phyloP scores from a whole-genome alignment of 768 basidiomycete species.

The Kondoa malvinella region DNA sequence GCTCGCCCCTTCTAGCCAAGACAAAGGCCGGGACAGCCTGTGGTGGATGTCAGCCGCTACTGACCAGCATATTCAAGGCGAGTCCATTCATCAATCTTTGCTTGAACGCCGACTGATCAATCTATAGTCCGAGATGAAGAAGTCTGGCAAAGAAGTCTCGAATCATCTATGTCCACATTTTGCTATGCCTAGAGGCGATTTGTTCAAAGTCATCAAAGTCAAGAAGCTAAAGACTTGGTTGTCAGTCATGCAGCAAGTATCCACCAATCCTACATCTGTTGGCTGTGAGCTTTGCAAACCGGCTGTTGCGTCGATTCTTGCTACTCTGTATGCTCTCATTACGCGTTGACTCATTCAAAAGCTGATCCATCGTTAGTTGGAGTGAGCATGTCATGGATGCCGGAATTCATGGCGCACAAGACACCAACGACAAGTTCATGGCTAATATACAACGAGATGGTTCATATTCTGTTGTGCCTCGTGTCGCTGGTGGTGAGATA shows the following conservation, averaged over 20 bases:
- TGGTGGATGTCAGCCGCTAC: slow-evolving; percentile 53
- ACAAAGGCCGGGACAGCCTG: slow-evolving; percentile 59
- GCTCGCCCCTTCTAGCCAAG: no score
- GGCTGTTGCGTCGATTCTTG: slow-evolving; percentile 40
- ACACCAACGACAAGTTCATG: slow-evolving; percentile 45
- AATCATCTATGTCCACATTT: slow-evolving; percentile 54
- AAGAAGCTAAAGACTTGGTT: slow-evolving; percentile 45
- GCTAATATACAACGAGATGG: slow-evolving; percentile 31
- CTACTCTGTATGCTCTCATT: slow-evolving; percentile 40
- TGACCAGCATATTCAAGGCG: slow-evolving; percentile 39
- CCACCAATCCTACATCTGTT: slow-evolving; percentile 38
- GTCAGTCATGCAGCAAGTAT: slow-evolving; percentile 41
- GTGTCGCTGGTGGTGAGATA: slow-evolving; percentile 53
- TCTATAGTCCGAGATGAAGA: slow-evolving; percentile 54
- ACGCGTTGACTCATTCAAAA: no score
- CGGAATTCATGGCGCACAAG: slow-evolving; percentile 38
- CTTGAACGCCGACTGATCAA: no score
- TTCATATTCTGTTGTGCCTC: slow-evolving; percentile 55
- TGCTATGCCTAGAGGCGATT: slow-evolving; percentile 45
- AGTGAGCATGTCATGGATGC: background rate
- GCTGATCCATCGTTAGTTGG: no score
- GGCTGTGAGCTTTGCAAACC: slow-evolving; percentile 66
- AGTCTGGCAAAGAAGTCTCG: slow-evolving; percentile 43
- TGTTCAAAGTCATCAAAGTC: slow-evolving; percentile 50
- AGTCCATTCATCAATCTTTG: no score